Percentiles rank a stretch among this genome's conserved stretches.
These are phyloP conservation scores for Eucalyptus curtisii DNA, from an alignment of 345 rosid species.

Conservation along the genomic window DNA sequence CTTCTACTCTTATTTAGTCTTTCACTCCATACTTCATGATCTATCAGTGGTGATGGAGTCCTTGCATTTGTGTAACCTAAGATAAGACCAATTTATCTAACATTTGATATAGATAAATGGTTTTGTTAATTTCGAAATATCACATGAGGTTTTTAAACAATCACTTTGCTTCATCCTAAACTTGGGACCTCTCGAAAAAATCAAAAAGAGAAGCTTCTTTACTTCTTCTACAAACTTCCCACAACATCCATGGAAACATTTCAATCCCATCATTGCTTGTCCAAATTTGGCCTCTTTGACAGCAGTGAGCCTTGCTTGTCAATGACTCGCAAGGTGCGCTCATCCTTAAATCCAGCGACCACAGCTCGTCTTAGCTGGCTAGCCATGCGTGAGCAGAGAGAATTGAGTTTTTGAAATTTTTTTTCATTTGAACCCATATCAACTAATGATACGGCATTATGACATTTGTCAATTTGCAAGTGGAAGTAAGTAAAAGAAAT, in stretches of 20 bases:
- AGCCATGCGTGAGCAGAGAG: too few species aligned
- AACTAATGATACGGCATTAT: neutral
- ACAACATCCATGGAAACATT: too few species aligned
- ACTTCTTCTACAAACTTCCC: too few species aligned
- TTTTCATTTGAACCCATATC: neutral
- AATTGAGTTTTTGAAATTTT: too few species aligned
- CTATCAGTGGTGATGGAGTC: neutral
- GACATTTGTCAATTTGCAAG: neutral
- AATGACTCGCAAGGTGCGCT: too few species aligned
- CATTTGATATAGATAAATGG: neutral
- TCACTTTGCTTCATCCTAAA: neutral
- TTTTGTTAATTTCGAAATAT: too few species aligned
- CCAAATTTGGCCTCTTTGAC: too few species aligned
- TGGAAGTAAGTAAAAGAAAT: neutral
- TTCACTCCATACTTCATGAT: neutral
- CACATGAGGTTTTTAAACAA: too few species aligned
- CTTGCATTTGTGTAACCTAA: neutral
- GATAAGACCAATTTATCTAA: neutral
- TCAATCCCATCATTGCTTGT: too few species aligned
- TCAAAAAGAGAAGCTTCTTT: too few species aligned
- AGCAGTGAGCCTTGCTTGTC: accelerated
- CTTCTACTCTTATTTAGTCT: neutral
- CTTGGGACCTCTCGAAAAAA: neutral
- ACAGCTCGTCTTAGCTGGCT: too few species aligned
- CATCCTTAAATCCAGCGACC: too few species aligned